These are phyloP conservation scores for Coccomyxa sp. DNA, from an alignment of 139 green algal species.

Conservation along the genomic window DNA sequence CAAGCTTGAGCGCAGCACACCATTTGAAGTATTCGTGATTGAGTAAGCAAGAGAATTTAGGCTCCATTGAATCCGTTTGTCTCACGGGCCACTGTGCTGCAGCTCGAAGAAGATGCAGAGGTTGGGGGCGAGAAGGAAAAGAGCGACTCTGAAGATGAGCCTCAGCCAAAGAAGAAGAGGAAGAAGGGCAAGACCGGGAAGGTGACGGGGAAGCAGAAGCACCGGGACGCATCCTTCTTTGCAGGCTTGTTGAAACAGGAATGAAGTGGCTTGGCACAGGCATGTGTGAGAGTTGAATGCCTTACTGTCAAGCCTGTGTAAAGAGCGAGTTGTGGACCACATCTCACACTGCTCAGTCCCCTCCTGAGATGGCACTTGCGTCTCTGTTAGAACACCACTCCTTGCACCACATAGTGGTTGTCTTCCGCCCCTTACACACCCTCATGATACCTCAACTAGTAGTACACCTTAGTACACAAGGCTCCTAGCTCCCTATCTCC, in stretches of 20 bases:
- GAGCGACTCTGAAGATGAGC: conserved; percentile 12
- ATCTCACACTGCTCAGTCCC: no score
- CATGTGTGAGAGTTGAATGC: no score
- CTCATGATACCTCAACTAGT: no score
- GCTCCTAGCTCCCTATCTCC: no score
- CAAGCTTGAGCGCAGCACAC: not conserved
- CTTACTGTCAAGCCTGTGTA: no score
- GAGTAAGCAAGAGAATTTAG: not conserved
- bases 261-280: no score
- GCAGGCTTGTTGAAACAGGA: conserved; percentile 3
- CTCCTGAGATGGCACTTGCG: no score
- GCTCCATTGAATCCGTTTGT: not conserved
- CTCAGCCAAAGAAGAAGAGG: conserved; percentile 20
- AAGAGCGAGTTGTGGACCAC: no score
- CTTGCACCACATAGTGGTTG: no score
- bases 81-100: not conserved
- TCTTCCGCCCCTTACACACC: no score
- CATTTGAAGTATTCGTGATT: not conserved
- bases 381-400: no score
- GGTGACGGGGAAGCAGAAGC: conserved; percentile 5
- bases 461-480: no score
- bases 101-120: not conserved
- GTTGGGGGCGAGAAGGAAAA: not conserved
- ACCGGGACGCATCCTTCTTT: conserved; percentile 6
- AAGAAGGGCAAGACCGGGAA: conserved; percentile 1